These are phyloP conservation scores for Plasmodium blacklocki DNA, from an alignment of 169 alveolate species.

Conservation along the genomic window DNA sequence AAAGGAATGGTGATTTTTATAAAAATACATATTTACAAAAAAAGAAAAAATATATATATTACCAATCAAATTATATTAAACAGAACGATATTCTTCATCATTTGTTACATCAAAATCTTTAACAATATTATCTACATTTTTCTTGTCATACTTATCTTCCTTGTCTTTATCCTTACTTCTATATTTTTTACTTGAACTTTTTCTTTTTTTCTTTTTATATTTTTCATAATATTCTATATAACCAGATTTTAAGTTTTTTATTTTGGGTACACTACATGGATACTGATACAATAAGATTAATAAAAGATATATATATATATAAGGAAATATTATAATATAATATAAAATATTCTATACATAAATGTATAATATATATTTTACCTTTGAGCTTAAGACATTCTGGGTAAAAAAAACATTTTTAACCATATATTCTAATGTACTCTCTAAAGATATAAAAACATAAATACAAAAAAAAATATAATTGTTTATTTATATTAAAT, in stretches of 20 bases:
- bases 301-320: not conserved
- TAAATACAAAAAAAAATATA: not conserved
- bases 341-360: not conserved
- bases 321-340: too few relatives aligned
- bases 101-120: conserved; percentile 43
- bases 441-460: conserved; percentile 26
- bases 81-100: conserved; percentile 76
- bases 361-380: conserved; percentile 5
- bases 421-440: conserved; percentile 75
- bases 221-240: conserved; percentile 75
- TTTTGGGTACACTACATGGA: conserved; percentile 73
- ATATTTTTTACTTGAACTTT: conserved; percentile 13
- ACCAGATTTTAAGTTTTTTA: conserved; percentile 68
- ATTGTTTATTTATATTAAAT: not conserved
- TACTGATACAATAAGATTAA: conserved; percentile 16
- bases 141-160: conserved; percentile 22
- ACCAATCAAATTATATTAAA: conserved; percentile 14
- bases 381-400: conserved; percentile 56
- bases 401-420: conserved; percentile 67
- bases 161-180: conserved; percentile 40
- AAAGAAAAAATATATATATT: conserved; percentile 6
- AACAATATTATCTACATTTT: conserved; percentile 17
- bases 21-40: conserved; percentile 19
- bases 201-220: conserved; percentile 37
- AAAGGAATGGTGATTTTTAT: not conserved